Base-by-base conservation (phyloP, 306 rosid species). In the Arachis hypogaea region DNA sequence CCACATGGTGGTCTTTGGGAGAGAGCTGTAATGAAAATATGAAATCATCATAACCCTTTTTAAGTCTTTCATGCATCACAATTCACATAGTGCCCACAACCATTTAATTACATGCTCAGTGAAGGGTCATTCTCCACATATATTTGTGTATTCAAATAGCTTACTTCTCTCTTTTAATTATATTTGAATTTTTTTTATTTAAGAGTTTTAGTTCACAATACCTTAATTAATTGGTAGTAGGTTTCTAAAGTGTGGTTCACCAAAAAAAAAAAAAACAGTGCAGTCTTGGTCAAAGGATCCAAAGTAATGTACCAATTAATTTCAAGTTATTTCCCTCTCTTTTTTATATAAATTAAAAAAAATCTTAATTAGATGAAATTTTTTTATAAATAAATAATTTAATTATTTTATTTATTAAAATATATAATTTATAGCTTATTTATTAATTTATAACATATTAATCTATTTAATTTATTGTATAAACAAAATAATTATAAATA, bases 101-200 rank as follows among this genome's bases (percentile, higher is more conserved):
- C 62, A 78, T 66, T 78, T 78, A 78, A 78, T 78, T 78, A 40
- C 38, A 33, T 59, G 59, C 40, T 72, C 74, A 78, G 74, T 78
- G 78, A 78, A 66, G 57, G 47, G 58, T 78, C 73, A 47, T 22
- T 59, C 57, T 47, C 58, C 12, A n/a, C 5, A 40, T 10, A 14
- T 47, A 43, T 54, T 10, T n/a, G 42, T 63, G 18, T 54, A 71
- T 71, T 71, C 38, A 33, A 2, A 33, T 33, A 33, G 4, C 38
- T 33, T 4, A 2, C 38, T 33, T 33, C 38, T 33, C 4, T 33
- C 38, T 33, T 33, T 33, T 33, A 2, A 33, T 33, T 33, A 33
- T 33, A 22, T 22, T 22, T 22, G 28, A 22, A 22, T 22, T 22
- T 22, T 22, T 22, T 22, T 22, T 22, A 22, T 22, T 22, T 22